Percentiles rank a stretch among this genome's conserved stretches.
phyloP scores from a whole-genome alignment of 176 grass and related monocot genomes.

The Pharus latifolius region DNA sequence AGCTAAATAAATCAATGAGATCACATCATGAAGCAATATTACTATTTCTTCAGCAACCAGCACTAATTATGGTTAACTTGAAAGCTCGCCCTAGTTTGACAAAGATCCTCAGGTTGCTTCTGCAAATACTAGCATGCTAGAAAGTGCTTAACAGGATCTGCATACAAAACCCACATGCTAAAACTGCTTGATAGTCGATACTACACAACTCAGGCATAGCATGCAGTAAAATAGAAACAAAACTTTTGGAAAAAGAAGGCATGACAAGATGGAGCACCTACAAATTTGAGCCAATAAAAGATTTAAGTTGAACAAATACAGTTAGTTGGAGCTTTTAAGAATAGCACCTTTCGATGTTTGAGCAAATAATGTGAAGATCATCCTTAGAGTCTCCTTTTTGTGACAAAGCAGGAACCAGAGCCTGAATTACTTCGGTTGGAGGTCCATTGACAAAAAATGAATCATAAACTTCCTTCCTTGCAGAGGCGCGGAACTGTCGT shows the following conservation, averaged over 20 bases:
- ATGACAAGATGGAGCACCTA: not conserved
- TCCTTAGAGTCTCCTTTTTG: slow-evolving; percentile 55
- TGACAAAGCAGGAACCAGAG: slow-evolving; percentile 59
- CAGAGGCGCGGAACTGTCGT: slow-evolving; percentile 25
- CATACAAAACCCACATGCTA: not conserved
- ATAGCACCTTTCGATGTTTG: slow-evolving; percentile 69
- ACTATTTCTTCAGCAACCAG: not conserved
- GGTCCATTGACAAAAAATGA: slow-evolving; percentile 76
- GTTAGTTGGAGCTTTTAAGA: not conserved
- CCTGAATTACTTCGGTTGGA: slow-evolving; percentile 74
- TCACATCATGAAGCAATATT: no score
- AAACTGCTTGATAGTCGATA: slow-evolving; percentile 5
- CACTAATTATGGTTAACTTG: not conserved
- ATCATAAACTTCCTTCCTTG: slow-evolving; percentile 80
- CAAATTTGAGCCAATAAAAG: not conserved
- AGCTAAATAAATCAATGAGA: not conserved
- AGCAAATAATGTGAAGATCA: slow-evolving; percentile 44
- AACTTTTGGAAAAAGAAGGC: not conserved
- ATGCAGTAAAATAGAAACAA: not conserved
- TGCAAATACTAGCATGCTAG: not conserved
- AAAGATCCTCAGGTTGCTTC: not conserved
- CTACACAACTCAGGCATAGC: not conserved
- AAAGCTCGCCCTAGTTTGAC: slow-evolving; percentile 1
- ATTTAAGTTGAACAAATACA: not conserved
- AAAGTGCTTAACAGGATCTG: not conserved